phyloP scores from a whole-genome alignment of 257 asterid species.

The Salvia splendens region DNA sequence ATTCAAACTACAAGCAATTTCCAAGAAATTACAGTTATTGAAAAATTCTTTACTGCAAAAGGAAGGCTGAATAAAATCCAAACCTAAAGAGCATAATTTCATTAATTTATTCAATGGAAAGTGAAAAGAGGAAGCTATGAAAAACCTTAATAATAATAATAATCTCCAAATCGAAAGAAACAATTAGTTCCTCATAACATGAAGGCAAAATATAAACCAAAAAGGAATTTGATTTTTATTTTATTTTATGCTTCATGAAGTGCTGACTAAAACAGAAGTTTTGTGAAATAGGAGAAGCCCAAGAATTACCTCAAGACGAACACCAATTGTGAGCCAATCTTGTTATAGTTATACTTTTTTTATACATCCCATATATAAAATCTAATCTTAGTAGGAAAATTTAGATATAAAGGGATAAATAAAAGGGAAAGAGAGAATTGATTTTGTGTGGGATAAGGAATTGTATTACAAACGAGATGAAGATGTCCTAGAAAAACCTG shows the following conservation, averaged over 20 bases:
- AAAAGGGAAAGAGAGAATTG: not conserved
- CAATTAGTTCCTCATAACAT: conserved; percentile 30
- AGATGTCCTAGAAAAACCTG: conserved; percentile 37
- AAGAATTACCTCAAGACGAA: conserved; percentile 37
- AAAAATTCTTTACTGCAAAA: conserved; percentile 31
- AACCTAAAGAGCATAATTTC: conserved; percentile 22
- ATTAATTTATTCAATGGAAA: conserved; percentile 22
- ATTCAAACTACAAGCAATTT: conserved; percentile 7
- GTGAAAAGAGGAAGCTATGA: conserved; percentile 27
- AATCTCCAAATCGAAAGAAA: conserved; percentile 13
- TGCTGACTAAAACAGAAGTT: conserved; percentile 31
- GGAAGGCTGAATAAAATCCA: conserved; percentile 24
- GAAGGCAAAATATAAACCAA: conserved; percentile 22
- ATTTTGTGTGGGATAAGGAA: conserved; percentile 37
- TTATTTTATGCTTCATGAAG: not conserved
- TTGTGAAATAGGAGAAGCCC: conserved; percentile 24
- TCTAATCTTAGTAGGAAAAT: not conserved
- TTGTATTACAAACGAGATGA: conserved; percentile 39
- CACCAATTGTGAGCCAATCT: conserved; percentile 38
- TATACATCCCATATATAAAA: not conserved
- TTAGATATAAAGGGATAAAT: not conserved
- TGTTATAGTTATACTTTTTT: not conserved
- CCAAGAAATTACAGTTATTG: conserved; percentile 29
- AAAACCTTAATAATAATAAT: conserved; percentile 20
- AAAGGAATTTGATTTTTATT: conserved; percentile 15